Conservation (phyloP, 306 rosid genomes). For the Glycine soja region DNA sequence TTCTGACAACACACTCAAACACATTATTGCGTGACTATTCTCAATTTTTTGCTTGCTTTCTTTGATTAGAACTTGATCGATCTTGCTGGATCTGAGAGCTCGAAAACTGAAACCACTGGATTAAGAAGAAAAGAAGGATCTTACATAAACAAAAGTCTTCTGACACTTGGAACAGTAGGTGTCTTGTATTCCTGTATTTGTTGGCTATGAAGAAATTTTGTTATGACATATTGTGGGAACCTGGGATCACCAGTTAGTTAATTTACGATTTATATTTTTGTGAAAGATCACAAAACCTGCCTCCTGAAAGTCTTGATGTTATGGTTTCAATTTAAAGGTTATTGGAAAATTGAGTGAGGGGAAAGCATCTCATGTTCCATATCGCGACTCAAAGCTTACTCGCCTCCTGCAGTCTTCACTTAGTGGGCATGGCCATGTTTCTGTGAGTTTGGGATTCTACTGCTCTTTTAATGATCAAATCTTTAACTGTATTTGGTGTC, state of each 20-base stretch:
- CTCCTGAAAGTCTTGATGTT: slow-evolving; percentile 43
- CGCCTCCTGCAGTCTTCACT: slow-evolving; percentile 97
- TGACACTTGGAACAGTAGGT: slow-evolving; percentile 99
- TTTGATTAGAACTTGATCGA: slow-evolving; percentile 84
- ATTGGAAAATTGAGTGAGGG: slow-evolving; percentile 98
- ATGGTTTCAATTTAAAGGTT: slow-evolving; percentile 75
- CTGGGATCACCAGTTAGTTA: slow-evolving; percentile 12
- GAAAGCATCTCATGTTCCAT: slow-evolving; percentile 98
- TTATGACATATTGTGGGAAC: slow-evolving; percentile 23
- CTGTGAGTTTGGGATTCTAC: slow-evolving; percentile 71
- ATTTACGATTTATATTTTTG: slow-evolving; percentile 33
- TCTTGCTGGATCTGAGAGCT: slow-evolving; percentile 99
- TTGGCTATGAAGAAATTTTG: slow-evolving; percentile 29
- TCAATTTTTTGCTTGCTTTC: slow-evolving; percentile 35
- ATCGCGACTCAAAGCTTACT: slow-evolving; percentile 98
- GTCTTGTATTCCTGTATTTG: slow-evolving; percentile 37
- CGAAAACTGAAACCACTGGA: slow-evolving; percentile 97
- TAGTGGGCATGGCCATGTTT: slow-evolving; percentile 96
- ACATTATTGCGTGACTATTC: slow-evolving; percentile 16
- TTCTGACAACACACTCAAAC: neutral
- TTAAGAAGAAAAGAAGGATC: slow-evolving; percentile 98
- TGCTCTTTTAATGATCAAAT: slow-evolving; percentile 30
- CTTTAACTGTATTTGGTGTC: slow-evolving; percentile 27
- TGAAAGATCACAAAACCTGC: slow-evolving; percentile 17
- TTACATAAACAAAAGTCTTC: slow-evolving; percentile 96